These are phyloP conservation scores for Fusarium sp. DNA, from an alignment of 2,329 filamentous ascomycete genomes.

Conservation along the genomic window DNA sequence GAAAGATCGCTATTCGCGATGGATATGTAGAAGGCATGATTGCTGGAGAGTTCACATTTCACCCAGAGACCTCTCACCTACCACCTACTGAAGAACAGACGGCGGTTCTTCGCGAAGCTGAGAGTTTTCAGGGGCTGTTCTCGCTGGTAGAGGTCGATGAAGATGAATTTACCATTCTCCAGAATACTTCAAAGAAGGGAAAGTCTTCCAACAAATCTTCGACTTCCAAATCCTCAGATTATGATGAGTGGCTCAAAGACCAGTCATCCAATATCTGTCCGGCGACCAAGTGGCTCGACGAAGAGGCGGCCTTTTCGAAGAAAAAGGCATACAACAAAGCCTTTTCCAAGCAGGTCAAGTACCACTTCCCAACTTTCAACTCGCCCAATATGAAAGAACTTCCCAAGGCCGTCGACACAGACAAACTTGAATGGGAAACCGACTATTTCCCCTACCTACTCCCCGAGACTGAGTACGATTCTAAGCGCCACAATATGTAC, in stretches of 20 bases:
- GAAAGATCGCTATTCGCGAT: constrained; percentile 29
- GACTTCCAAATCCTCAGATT: neutral
- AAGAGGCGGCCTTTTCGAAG: constrained; percentile 4
- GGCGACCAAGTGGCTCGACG: constrained; percentile 3
- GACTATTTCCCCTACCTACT: constrained; percentile 8
- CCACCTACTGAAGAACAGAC: constrained; percentile 27
- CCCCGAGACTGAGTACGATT: neutral
- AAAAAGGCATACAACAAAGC: constrained; percentile 16
- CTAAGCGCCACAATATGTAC: constrained; percentile 6
- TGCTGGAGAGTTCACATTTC: constrained; percentile 33
- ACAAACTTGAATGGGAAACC: neutral
- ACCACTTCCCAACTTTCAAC: constrained; percentile 5
- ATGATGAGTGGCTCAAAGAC: constrained; percentile 11
- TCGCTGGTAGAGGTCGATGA: neutral
- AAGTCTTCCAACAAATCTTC: neutral
- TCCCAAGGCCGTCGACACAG: neutral
- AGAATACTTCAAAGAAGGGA: neutral
- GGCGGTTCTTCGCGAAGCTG: constrained; percentile 21
- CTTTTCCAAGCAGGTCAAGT: constrained; percentile 17
- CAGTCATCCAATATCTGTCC: constrained; percentile 6
- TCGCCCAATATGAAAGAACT: neutral
- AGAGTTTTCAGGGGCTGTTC: constrained; percentile 2
- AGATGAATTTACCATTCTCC: neutral
- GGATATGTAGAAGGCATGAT: constrained; percentile 31
- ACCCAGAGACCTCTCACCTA: constrained; percentile 25